phyloP scores from a whole-genome alignment of 192 early-diverging fungal genomes.

The Linnemannia elongata region DNA sequence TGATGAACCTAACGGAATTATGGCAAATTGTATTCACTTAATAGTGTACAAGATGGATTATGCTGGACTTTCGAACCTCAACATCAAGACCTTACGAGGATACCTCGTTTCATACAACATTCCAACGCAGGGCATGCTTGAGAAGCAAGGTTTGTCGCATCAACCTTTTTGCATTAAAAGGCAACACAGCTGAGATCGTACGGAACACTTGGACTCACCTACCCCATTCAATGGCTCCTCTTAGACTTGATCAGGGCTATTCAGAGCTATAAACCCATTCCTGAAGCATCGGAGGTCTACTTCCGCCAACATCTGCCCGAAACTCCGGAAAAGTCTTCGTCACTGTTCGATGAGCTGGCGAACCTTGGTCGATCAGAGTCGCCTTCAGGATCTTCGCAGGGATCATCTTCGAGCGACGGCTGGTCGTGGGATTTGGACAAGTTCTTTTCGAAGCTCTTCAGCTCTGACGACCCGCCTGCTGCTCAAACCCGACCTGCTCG shows the following conservation, averaged over 20 bases:
- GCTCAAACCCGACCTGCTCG: constrained; percentile 15
- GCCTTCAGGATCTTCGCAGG: constrained; percentile 29
- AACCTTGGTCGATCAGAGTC: constrained; percentile 36
- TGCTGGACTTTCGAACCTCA: constrained; percentile 39
- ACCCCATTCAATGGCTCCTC: neutral
- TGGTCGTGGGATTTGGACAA: constrained; percentile 41
- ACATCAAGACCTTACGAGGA: constrained; percentile 49
- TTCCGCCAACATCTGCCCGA: constrained; percentile 33
- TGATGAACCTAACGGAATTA: neutral
- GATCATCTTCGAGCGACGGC: constrained; percentile 24
- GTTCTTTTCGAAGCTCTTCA: constrained; percentile 39
- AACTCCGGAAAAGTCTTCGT: constrained; percentile 21
- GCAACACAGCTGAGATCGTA: neutral
- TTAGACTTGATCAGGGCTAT: constrained; percentile 46
- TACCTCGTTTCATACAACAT: constrained; percentile 49
- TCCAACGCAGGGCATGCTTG: constrained; percentile 53
- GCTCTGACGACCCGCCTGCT: constrained; percentile 11
- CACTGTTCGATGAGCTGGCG: constrained; percentile 30
- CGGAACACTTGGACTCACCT: neutral
- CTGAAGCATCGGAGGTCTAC: constrained; percentile 43
- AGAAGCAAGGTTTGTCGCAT: constrained; percentile 44
- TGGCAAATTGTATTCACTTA: neutral
- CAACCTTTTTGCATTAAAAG: neutral
- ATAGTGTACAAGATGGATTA: constrained; percentile 52
- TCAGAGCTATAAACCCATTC: constrained; percentile 47